These are phyloP conservation scores for Trichaptum fuscoviolaceum DNA, from an alignment of 768 basidiomycete genomes.

Conservation along the genomic window DNA sequence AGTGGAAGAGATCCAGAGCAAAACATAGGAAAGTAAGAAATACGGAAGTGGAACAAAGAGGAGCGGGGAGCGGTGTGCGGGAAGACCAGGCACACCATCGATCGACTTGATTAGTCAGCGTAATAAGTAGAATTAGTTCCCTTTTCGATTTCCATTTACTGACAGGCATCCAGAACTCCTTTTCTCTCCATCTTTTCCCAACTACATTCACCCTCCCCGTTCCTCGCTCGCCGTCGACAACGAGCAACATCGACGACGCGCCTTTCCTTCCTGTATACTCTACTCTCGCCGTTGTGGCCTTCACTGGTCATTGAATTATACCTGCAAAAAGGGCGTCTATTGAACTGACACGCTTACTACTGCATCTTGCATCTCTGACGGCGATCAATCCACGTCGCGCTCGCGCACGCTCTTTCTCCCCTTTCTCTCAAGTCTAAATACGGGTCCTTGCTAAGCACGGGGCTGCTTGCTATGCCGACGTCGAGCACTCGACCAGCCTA, in stretches of 20 bases:
- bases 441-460: too few species aligned
- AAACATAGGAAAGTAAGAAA: neutral
- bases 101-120: neutral
- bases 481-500: neutral
- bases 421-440: neutral
- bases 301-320: neutral
- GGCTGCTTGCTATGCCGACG: neutral
- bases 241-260: neutral
- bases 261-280: neutral
- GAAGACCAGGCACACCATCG: neutral
- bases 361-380: neutral
- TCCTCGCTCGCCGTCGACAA: neutral
- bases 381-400: slow-evolving; percentile 1
- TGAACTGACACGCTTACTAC: neutral
- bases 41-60: neutral
- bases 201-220: neutral
- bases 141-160: slow-evolving; percentile 1
- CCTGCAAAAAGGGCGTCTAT: neutral
- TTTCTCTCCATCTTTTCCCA: neutral
- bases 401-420: slow-evolving; percentile 1
- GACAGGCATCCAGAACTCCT: neutral
- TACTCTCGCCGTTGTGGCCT: neutral
- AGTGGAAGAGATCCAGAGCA: neutral
- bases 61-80: slow-evolving; percentile 1
- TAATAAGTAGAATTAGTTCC: neutral